Evolutionary conservation across 2,329 filamentous ascomycete genomes (phyloP), one percentile per base, ranked within the genome.

Genomic region (Davidsoniella eucalypti): DNA sequence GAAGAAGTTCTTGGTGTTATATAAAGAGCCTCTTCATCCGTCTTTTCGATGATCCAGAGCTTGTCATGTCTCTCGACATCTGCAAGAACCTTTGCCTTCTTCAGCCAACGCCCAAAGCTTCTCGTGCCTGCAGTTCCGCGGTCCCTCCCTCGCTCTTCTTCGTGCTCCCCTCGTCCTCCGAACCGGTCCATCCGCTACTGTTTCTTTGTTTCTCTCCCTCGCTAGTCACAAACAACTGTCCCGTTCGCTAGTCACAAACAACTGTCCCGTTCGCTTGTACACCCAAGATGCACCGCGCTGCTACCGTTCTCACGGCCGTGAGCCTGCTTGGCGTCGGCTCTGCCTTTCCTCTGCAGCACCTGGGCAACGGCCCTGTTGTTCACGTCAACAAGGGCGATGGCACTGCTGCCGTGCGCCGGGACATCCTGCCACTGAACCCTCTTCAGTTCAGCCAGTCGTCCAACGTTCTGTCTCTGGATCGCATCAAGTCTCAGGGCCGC

Each of bases 271-370:
- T 23, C 17, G 4, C 6, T 17, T 41, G 9, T 21, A 21, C 21
- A 21, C 21, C 21, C 44, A 48, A 25, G 17, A 50, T 50, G 49
- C 21, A 29, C 16, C 42, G 33, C 26, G 26, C 46, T 14, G 42
- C 49, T 21, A 36, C 49, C 23, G 17, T 39, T 26, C n/a, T 50
- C 39, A 25, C 42, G 12, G 42, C 49, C 36, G 40, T 21, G 16
- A 14, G 49, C 49, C 43, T 16, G 33, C 21, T 21, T 50, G 8
- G 49, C 49, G 8, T 14, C 37, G 14, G 49, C 42, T 18, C 42
- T 21, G 12, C 49, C 49, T 33, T 10, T 23, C 14, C 16, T n/a
- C 47, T 33, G 40, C 42, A 10, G 36, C 41, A 21, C 17, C 40
- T 23, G 4, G 14, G 18, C 40, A 43, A 43, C 9, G 4, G 16